A percentile compares a stretch with the other conserved stretches of the same genome.
These are phyloP conservation scores for Saccharomyces hybrid DNA, from an alignment of 1,139 yeast genomes.

Conservation along the genomic window DNA sequence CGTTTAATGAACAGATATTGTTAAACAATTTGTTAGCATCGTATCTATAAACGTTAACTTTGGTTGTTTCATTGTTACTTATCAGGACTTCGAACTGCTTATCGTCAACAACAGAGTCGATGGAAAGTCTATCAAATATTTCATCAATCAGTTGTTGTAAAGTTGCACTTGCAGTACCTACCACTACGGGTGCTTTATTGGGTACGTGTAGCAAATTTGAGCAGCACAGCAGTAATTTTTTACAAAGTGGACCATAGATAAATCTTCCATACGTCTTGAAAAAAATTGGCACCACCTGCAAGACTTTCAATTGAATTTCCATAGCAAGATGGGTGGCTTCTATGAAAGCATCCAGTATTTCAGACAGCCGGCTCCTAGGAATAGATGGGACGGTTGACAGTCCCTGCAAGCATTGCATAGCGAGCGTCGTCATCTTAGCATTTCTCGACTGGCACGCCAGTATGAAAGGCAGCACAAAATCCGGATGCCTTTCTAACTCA, in stretches of 20 bases:
- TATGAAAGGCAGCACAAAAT: constrained; percentile 61
- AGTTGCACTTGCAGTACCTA: constrained; percentile 92
- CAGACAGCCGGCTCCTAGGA: constrained; percentile 45
- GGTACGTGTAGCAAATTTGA: constrained; percentile 56
- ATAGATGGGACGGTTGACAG: constrained; percentile 47
- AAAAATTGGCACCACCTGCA: constrained; percentile 74
- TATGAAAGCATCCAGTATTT: constrained; percentile 55
- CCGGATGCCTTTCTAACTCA: constrained; percentile 35
- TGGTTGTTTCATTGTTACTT: constrained; percentile 40
- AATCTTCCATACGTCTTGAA: constrained; percentile 53
- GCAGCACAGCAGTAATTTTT: constrained; percentile 60
- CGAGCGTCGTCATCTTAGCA: constrained; percentile 61
- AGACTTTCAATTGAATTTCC: constrained; percentile 80
- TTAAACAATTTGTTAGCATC: constrained; percentile 65
- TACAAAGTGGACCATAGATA: constrained; percentile 50
- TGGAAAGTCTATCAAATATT: constrained; percentile 51
- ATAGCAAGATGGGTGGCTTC: constrained; percentile 72
- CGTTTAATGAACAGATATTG: constrained; percentile 66
- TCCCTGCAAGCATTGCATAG: constrained; percentile 62
- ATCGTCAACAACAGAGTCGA: constrained; percentile 21
- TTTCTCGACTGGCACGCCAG: constrained; percentile 68
- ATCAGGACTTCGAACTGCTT: constrained; percentile 33
- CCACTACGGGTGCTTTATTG: constrained; percentile 55
- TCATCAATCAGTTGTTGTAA: constrained; percentile 75
- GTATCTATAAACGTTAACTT: constrained; percentile 47